phyloP scores from a whole-genome alignment of 2,329 filamentous ascomycete species.

The Aspergillus niger region DNA sequence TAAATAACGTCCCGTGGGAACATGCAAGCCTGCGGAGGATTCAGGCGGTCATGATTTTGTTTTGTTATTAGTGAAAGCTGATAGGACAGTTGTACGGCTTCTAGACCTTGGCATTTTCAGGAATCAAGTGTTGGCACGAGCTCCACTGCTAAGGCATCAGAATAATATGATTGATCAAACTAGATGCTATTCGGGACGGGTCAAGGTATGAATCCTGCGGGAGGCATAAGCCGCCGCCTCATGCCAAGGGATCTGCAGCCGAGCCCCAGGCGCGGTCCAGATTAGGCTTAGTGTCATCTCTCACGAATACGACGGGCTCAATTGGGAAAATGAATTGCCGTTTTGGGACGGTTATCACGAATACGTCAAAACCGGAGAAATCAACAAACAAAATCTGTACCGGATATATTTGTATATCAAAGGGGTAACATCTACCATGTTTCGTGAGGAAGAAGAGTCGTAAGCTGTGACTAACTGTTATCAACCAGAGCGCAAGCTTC shows the following conservation, averaged over 20 bases:
- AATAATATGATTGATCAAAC: not conserved
- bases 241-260: not conserved
- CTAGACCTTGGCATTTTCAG: not conserved
- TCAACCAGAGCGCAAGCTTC: not conserved
- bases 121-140: not conserved
- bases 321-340: not conserved
- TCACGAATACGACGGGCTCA: not conserved
- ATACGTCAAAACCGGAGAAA: not conserved
- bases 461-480: not conserved
- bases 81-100: not conserved
- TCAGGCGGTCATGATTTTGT: not conserved
- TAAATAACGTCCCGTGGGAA: not conserved
- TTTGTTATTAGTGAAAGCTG: not conserved
- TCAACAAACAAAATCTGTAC: not conserved
- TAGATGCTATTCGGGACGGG: not conserved
- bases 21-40: not conserved
- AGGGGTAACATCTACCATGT: not conserved
- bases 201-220: not conserved
- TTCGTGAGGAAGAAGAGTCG: not conserved
- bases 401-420: not conserved
- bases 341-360: not conserved
- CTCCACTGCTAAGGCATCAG: not conserved
- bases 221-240: not conserved
- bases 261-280: not conserved
- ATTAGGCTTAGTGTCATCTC: not conserved